Evolutionary conservation across 2,329 filamentous ascomycete species (phyloP).

Genomic region (Cladophialophora bantiana): DNA sequence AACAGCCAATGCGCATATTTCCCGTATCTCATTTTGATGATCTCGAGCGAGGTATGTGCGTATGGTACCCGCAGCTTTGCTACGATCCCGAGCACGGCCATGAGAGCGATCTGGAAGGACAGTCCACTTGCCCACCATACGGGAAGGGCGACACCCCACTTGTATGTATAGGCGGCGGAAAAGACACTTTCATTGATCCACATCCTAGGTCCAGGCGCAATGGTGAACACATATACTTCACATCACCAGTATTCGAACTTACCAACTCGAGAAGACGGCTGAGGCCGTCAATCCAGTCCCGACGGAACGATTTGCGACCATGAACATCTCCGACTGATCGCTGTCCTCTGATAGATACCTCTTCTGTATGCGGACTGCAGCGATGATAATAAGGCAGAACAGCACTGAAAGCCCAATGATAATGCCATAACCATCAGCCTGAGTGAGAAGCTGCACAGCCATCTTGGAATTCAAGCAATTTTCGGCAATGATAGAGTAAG

Average conservation of each 20-base stretch:
- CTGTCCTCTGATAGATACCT: slow-evolving; percentile 53
- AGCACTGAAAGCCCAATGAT: slow-evolving; percentile 58
- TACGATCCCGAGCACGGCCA: slow-evolving; percentile 58
- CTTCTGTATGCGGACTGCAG: slow-evolving; percentile 56
- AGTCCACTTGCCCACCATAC: slow-evolving; percentile 51
- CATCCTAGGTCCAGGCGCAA: slow-evolving; percentile 36
- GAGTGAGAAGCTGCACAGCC: slow-evolving; percentile 42
- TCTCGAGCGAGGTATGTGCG: slow-evolving; percentile 60
- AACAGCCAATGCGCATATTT: slow-evolving; percentile 51
- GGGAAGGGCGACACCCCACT: slow-evolving; percentile 47
- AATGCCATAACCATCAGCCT: slow-evolving; percentile 54
- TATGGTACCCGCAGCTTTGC: slow-evolving; percentile 59
- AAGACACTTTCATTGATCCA: slow-evolving; percentile 50
- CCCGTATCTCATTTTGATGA: slow-evolving; percentile 58
- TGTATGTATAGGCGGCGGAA: slow-evolving; percentile 46
- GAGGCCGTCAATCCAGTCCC: slow-evolving; percentile 49
- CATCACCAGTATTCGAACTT: slow-evolving; percentile 3
- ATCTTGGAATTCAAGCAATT: slow-evolving; percentile 12
- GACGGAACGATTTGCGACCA: slow-evolving; percentile 50
- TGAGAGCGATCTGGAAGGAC: slow-evolving; percentile 59
- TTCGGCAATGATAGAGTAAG: background rate
- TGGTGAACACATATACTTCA: slow-evolving; percentile 2
- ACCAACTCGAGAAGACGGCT: slow-evolving; percentile 49
- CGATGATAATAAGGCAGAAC: slow-evolving; percentile 57
- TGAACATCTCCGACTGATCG: slow-evolving; percentile 53